A percentile compares a stretch with the other conserved stretches of the same genome.
Evolutionary conservation across 768 basidiomycete genomes (phyloP).

Genomic region (Amanita fuliginea): DNA sequence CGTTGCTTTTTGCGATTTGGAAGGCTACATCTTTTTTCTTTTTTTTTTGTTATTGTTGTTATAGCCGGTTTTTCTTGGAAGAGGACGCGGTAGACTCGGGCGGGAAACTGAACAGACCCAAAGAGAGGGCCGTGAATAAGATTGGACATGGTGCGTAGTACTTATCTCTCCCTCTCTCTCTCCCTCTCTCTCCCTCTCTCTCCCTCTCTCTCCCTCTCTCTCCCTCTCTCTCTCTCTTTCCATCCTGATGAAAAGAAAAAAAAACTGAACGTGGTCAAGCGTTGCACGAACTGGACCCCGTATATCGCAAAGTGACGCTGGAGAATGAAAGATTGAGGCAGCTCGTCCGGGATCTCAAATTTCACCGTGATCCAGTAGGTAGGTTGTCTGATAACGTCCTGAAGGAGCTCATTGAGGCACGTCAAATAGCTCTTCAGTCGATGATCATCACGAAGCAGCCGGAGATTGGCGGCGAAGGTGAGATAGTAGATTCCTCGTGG

Average conservation of each 20-base stretch:
- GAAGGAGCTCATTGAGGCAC: background rate
- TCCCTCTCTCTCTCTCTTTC: background rate
- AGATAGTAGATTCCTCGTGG: constrained; percentile 5
- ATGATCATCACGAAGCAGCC: constrained; percentile 97
- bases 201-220: background rate
- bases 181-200: background rate
- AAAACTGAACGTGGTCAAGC: constrained; percentile 27
- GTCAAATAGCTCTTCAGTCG: constrained; percentile 61
- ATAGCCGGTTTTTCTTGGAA: constrained; percentile 81
- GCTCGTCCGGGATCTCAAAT: constrained; percentile 68
- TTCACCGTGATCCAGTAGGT: constrained; percentile 83
- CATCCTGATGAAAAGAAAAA: background rate
- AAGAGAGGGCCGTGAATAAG: constrained; percentile 85
- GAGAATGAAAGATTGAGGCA: constrained; percentile 62
- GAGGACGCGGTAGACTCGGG: constrained; percentile 66
- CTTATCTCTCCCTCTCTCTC: background rate
- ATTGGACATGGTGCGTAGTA: constrained; percentile 72
- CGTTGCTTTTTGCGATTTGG: background rate
- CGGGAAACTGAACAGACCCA: constrained; percentile 62
- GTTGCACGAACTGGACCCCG: constrained; percentile 76
- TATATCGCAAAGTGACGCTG: constrained; percentile 70
- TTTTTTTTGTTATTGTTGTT: background rate
- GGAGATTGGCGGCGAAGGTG: constrained; percentile 87
- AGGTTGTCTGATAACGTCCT: background rate
- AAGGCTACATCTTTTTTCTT: background rate